phyloP scores from a whole-genome alignment of 2,329 filamentous ascomycete species.

The Lojkania enalia region DNA sequence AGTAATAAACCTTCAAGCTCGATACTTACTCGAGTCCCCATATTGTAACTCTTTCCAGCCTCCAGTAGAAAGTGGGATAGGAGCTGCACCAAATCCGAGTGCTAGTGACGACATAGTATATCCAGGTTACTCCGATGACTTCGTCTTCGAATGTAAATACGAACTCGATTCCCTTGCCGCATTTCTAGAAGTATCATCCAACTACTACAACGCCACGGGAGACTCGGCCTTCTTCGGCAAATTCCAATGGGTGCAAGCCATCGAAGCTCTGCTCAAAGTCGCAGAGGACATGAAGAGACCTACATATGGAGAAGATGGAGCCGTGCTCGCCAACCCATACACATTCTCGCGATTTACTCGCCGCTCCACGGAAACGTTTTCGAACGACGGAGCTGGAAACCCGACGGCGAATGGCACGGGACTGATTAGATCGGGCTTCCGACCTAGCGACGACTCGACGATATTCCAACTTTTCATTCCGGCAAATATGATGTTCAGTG shows the following conservation, averaged over 20 bases:
- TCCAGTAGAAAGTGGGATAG: constrained; percentile 52
- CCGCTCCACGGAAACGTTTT: constrained; percentile 52
- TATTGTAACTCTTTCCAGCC: constrained; percentile 60
- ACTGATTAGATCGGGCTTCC: constrained; percentile 54
- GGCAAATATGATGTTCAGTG: constrained; percentile 71
- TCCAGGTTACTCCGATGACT: constrained; percentile 47
- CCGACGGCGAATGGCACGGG: constrained; percentile 54
- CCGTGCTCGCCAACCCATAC: constrained; percentile 50
- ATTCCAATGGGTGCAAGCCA: constrained; percentile 52
- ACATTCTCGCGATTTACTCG: constrained; percentile 50
- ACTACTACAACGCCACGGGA: constrained; percentile 55
- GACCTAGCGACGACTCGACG: constrained; percentile 55
- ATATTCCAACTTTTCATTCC: constrained; percentile 56
- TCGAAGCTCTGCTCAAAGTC: constrained; percentile 50
- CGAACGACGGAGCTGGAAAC: constrained; percentile 58
- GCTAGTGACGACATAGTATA: constrained; percentile 48
- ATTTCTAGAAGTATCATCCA: constrained; percentile 53
- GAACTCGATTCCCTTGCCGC: constrained; percentile 57
- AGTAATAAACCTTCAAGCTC: constrained; percentile 70
- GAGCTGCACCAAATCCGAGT: constrained; percentile 43
- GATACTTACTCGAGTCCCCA: constrained; percentile 65
- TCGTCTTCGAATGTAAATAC: constrained; percentile 59
- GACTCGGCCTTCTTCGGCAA: constrained; percentile 54
- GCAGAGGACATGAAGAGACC: constrained; percentile 52
- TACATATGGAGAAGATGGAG: constrained; percentile 53